Conservation (phyloP, 192 early-diverging fungal genomes). For the Backusella tarrabulga region DNA sequence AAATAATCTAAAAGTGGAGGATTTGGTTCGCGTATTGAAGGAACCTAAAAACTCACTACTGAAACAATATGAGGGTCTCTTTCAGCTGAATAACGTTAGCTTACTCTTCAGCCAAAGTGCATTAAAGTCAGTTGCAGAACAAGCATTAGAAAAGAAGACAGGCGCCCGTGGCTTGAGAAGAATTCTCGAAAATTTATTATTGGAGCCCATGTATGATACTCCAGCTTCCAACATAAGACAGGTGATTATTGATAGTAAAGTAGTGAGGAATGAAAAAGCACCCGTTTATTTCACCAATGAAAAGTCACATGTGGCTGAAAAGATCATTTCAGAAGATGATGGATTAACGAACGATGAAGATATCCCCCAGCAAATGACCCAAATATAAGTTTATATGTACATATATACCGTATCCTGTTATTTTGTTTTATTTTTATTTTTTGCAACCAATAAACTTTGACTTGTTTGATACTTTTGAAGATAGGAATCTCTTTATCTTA, state of each 20-base stretch:
- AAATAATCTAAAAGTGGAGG: conserved; percentile 61
- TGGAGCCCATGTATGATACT: conserved; percentile 81
- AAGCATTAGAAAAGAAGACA: conserved; percentile 79
- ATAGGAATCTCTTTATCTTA: not conserved
- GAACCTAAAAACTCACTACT: conserved; percentile 84
- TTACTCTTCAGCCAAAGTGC: conserved; percentile 72
- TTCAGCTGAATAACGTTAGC: conserved; percentile 60
- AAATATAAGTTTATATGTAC: conserved; percentile 9
- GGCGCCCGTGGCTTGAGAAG: conserved; percentile 84
- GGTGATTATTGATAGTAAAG: conserved; percentile 73
- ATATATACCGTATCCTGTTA: not conserved
- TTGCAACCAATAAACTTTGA: not conserved
- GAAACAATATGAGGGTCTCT: conserved; percentile 78
- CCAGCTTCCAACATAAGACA: conserved; percentile 71
- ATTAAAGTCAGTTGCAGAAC: conserved; percentile 66
- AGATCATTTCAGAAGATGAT: conserved; percentile 20
- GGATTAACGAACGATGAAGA: not conserved
- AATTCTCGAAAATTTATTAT: conserved; percentile 68
- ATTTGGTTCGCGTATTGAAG: conserved; percentile 71
- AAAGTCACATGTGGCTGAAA: conserved; percentile 24
- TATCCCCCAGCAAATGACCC: conserved; percentile 22
- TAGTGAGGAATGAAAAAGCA: conserved; percentile 59
- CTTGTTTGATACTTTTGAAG: not conserved
- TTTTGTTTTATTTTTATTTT: not conserved
- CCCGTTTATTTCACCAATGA: conserved; percentile 59